Evolutionary conservation across 495 filamentous ascomycete genomes (phyloP).

Genomic region (Parathielavia hyrcaniae): DNA sequence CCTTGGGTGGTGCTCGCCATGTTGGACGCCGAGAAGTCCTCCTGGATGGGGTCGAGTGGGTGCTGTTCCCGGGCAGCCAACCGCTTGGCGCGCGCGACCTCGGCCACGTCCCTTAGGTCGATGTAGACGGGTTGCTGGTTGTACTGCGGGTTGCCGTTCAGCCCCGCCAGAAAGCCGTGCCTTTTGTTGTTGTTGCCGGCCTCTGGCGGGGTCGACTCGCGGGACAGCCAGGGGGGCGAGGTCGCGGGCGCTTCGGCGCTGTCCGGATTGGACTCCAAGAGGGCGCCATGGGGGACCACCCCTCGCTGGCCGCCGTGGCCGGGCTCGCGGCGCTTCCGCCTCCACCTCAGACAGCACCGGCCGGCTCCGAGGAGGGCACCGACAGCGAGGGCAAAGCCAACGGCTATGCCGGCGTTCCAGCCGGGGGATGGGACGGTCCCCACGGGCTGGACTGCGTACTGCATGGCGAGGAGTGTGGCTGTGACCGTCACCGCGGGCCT

Average conservation of each 20-base stretch:
- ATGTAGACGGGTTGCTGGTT: too few species aligned
- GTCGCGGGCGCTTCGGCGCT: not conserved
- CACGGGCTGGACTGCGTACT: not conserved
- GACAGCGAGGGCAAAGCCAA: conserved; percentile 1
- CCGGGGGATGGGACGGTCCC: conserved; percentile 7
- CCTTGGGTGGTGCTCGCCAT: too few species aligned
- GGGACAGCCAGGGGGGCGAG: not conserved
- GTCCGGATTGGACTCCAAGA: conserved; percentile 8
- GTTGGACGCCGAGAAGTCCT: too few species aligned
- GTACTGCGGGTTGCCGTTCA: too few species aligned
- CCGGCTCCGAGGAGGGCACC: not conserved
- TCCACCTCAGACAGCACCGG: not conserved
- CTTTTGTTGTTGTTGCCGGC: not conserved
- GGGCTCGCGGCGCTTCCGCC: not conserved
- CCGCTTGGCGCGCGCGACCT: too few species aligned
- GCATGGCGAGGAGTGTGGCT: conserved; percentile 1
- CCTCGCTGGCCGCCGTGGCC: not conserved
- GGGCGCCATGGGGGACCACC: conserved; percentile 10
- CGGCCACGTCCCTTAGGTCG: too few species aligned
- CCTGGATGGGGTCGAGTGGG: too few species aligned
- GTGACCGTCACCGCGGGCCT: conserved; percentile 14
- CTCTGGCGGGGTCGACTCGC: not conserved
- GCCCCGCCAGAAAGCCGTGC: too few species aligned
- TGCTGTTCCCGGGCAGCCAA: too few species aligned
- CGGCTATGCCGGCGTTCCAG: conserved; percentile 19